phyloP scores from a whole-genome alignment of 2,329 filamentous ascomycete species.

The Graphilbum ipis-grandicollis region DNA sequence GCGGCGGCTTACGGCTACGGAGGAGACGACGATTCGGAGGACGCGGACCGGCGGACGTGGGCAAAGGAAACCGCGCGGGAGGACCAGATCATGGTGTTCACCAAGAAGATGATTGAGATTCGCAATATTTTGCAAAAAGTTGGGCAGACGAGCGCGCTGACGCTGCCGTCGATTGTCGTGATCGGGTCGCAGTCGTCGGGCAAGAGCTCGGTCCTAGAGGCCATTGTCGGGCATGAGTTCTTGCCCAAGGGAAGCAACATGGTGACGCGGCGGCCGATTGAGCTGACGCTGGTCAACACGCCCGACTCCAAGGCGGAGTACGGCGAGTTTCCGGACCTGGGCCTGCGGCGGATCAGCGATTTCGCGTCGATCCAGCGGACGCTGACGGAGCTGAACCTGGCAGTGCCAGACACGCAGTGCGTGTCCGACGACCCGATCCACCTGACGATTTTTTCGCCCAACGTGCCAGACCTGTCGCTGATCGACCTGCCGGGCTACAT shows the following conservation, averaged over 20 bases:
- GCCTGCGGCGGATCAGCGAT: constrained; percentile 76
- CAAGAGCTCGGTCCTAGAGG: constrained; percentile 92
- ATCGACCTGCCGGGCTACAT: constrained; percentile 97
- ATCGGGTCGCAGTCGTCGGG: constrained; percentile 97
- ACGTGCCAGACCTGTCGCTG: constrained; percentile 85
- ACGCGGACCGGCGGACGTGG: not conserved
- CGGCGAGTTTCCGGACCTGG: constrained; percentile 87
- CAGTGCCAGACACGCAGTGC: constrained; percentile 78
- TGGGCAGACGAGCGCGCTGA: constrained; percentile 77
- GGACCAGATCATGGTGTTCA: constrained; percentile 98
- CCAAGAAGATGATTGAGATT: constrained; percentile 99
- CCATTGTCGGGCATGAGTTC: constrained; percentile 95
- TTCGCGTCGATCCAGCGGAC: constrained; percentile 87
- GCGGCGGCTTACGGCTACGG: constrained; percentile 64
- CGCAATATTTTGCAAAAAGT: constrained; percentile 79
- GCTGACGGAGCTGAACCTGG: constrained; percentile 83
- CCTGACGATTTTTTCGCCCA: constrained; percentile 84
- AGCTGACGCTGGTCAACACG: constrained; percentile 90
- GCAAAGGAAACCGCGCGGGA: constrained; percentile 58
- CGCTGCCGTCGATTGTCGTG: constrained; percentile 92
- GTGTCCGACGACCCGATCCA: constrained; percentile 96
- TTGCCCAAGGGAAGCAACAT: constrained; percentile 96
- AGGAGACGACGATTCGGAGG: constrained; percentile 37
- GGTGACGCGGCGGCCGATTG: constrained; percentile 91
- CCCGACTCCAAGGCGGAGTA: constrained; percentile 77